phyloP scores from a whole-genome alignment of 2,329 filamentous ascomycete genomes.

The Capronia coronata region DNA sequence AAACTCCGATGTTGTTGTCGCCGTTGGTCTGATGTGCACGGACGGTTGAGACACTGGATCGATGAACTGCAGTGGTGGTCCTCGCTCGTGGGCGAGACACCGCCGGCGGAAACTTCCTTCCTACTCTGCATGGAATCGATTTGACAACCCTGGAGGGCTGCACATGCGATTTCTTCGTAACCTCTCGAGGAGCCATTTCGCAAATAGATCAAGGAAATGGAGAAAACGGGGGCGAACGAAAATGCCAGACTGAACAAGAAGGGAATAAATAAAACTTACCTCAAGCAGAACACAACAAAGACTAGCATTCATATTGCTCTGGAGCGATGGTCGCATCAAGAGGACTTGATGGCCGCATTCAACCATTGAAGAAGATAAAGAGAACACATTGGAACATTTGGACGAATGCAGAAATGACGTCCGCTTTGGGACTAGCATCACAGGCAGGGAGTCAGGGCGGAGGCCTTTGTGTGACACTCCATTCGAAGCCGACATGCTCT shows the following conservation, averaged over 20 bases:
- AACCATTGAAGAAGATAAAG: slow-evolving; percentile 4
- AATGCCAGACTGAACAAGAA: not conserved
- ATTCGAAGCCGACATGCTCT: not conserved
- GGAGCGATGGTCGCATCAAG: not conserved
- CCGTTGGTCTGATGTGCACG: not conserved
- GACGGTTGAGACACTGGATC: not conserved
- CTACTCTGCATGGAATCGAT: not conserved
- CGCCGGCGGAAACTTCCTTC: not conserved
- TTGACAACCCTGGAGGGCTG: not conserved
- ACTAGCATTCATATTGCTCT: not conserved
- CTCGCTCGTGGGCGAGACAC: not conserved
- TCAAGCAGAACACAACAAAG: slow-evolving; percentile 4
- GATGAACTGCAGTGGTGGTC: not conserved
- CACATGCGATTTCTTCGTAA: not conserved
- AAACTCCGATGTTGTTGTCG: not conserved
- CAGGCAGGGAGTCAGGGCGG: not conserved
- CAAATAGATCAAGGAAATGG: not conserved
- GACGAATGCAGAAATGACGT: not conserved
- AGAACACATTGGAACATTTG: not conserved
- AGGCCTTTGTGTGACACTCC: not conserved
- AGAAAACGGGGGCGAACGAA: slow-evolving; percentile 1
- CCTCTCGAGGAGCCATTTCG: slow-evolving; percentile 10
- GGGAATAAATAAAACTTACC: slow-evolving; percentile 16
- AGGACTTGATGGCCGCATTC: slow-evolving; percentile 6
- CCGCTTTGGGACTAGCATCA: slow-evolving; percentile 6